Conservation (phyloP, 164 flowering plant genomes). For the Warburgia ugandensis region DNA sequence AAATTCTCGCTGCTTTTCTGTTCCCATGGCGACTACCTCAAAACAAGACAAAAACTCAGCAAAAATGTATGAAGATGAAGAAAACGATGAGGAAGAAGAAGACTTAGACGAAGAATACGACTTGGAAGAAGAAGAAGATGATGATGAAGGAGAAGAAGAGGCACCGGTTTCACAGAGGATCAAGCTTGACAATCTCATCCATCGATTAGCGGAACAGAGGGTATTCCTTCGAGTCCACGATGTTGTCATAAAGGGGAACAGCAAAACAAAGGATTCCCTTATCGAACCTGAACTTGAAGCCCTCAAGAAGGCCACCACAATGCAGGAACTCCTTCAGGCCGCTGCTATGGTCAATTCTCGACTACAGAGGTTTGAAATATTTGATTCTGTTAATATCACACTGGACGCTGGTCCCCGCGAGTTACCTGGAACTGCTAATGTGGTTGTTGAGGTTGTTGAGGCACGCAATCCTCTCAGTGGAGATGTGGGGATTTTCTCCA, state of each 20-base stretch:
- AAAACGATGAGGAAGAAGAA: conserved; percentile 17
- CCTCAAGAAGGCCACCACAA: conserved; percentile 37
- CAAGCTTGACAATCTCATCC: conserved; percentile 33
- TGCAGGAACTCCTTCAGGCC: conserved; percentile 59
- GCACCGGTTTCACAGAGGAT: conserved; percentile 21
- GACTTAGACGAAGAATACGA: conserved; percentile 32
- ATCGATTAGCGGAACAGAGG: conserved; percentile 36
- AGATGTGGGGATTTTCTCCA: conserved; percentile 58
- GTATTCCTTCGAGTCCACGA: conserved; percentile 74
- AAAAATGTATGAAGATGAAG: no score
- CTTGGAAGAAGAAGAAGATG: conserved; percentile 28
- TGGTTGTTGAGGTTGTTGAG: conserved; percentile 67
- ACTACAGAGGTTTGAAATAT: conserved; percentile 51
- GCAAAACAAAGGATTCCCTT: conserved; percentile 62
- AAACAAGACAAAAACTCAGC: no score
- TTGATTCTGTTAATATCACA: conserved; percentile 66
- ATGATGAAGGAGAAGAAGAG: conserved; percentile 16
- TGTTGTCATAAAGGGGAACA: conserved; percentile 70
- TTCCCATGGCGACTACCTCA: no score
- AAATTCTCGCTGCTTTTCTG: no score
- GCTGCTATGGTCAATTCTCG: conserved; percentile 49
- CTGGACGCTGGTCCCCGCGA: conserved; percentile 89
- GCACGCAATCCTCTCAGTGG: conserved; percentile 48
- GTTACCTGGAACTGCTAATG: conserved; percentile 78
- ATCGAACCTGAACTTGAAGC: conserved; percentile 59